Percentiles rank a stretch among this genome's conserved stretches.
Conservation (phyloP, 257 asterid species). For the Capsicum chinense region DNA sequence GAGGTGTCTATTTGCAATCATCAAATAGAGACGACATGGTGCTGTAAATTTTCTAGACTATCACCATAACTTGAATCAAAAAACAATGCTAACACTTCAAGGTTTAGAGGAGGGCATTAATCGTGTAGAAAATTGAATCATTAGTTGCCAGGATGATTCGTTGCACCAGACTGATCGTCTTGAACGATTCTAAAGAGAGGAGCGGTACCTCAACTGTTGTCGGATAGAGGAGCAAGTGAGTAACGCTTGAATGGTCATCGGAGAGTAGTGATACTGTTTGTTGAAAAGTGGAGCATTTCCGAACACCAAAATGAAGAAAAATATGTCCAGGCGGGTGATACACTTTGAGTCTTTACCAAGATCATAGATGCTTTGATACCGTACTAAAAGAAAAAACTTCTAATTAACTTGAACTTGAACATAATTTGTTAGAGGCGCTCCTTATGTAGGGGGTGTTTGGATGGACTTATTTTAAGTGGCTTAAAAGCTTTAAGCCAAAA, state of each 20-base stretch:
- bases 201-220: background rate
- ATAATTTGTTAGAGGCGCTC: background rate
- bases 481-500: too few species aligned
- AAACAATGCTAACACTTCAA: background rate
- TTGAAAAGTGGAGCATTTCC: background rate
- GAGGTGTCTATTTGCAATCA: background rate
- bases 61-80: background rate
- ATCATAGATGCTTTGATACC: background rate
- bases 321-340: background rate
- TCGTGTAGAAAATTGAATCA: background rate
- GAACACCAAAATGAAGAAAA: background rate
- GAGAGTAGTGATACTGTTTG: background rate
- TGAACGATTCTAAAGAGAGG: conserved; percentile 17
- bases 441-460: background rate
- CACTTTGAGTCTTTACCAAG: background rate
- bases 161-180: background rate
- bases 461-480: too few species aligned
- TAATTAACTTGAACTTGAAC: background rate
- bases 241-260: background rate
- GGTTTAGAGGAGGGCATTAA: background rate
- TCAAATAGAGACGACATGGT: background rate
- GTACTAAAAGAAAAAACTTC: background rate
- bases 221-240: background rate
- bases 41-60: background rate
- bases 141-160: background rate